phyloP scores from a whole-genome alignment of 345 rosid genomes.

The Turritis glabra region DNA sequence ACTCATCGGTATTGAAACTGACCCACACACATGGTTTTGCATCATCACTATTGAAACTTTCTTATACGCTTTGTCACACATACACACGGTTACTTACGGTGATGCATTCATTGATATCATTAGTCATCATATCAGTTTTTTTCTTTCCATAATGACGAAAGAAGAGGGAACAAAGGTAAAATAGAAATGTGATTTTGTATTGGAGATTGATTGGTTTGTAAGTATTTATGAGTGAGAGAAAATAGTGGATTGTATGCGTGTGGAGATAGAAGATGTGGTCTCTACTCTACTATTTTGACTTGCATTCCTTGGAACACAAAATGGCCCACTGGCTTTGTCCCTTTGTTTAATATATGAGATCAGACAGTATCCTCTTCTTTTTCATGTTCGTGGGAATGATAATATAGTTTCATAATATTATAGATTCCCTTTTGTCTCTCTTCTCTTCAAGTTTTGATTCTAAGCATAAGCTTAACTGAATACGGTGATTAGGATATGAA shows the following conservation, averaged over 20 bases:
- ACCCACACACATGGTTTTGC: slow-evolving; percentile 32
- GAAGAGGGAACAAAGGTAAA: neutral
- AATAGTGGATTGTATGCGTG: slow-evolving; percentile 34
- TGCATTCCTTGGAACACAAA: slow-evolving; percentile 31
- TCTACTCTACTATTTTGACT: slow-evolving; percentile 24
- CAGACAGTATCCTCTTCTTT: neutral
- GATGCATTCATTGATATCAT: slow-evolving; percentile 19
- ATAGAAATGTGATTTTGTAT: neutral
- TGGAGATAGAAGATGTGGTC: slow-evolving; percentile 30
- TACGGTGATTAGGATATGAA: neutral
- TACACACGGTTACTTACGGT: slow-evolving; percentile 14
- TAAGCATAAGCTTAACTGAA: neutral
- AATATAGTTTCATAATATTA: too few relatives aligned
- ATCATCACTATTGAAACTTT: slow-evolving; percentile 5
- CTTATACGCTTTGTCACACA: slow-evolving; percentile 8
- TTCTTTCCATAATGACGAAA: slow-evolving; percentile 4
- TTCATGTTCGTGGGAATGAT: too few relatives aligned
- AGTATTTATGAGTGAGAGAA: slow-evolving; percentile 29
- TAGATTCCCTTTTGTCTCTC: neutral
- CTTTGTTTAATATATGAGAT: neutral
- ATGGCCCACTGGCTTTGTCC: slow-evolving; percentile 41
- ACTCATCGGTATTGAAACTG: slow-evolving; percentile 5
- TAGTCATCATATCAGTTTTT: neutral
- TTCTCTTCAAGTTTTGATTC: neutral
- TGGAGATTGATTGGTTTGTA: slow-evolving; percentile 29